phyloP scores from a whole-genome alignment of 805 yeast genomes.

The Saccharomycopsis babjevae region DNA sequence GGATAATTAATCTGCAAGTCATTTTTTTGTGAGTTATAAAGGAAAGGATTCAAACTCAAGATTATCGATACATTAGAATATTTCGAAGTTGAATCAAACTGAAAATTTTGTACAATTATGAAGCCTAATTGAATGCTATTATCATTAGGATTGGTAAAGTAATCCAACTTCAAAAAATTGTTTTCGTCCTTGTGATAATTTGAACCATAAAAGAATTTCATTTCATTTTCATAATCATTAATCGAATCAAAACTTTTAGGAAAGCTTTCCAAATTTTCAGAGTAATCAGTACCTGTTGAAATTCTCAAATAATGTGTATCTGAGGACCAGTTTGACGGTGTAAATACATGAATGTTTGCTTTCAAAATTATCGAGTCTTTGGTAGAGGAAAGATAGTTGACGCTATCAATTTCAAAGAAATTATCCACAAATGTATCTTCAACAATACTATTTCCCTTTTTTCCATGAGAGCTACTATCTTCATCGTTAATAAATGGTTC shows the following conservation, averaged over 20 bases:
- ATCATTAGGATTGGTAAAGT: conserved; percentile 5
- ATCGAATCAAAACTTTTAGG: background rate
- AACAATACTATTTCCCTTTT: background rate
- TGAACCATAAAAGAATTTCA: background rate
- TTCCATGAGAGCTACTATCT: background rate
- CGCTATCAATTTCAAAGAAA: conserved; percentile 3
- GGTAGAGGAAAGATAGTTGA: conserved; percentile 9
- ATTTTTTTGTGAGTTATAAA: background rate
- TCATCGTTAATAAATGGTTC: too few species aligned
- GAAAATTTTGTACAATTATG: conserved; percentile 5
- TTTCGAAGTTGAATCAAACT: conserved; percentile 3
- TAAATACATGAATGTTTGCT: conserved; percentile 3
- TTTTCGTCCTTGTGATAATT: background rate
- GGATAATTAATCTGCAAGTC: conserved; percentile 13
- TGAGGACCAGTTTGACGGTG: conserved; percentile 2
- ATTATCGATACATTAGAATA: conserved; percentile 10
- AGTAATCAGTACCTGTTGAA: background rate
- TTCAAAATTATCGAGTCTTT: conserved; percentile 4
- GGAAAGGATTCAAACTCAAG: conserved; percentile 9
- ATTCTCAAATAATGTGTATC: background rate
- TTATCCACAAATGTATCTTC: background rate
- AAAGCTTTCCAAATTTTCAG: background rate
- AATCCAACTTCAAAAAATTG: conserved; percentile 7
- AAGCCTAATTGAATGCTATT: conserved; percentile 8
- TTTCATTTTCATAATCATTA: background rate